Conservation (phyloP, 176 grass and related monocot species). For the Ensete glaucum region DNA sequence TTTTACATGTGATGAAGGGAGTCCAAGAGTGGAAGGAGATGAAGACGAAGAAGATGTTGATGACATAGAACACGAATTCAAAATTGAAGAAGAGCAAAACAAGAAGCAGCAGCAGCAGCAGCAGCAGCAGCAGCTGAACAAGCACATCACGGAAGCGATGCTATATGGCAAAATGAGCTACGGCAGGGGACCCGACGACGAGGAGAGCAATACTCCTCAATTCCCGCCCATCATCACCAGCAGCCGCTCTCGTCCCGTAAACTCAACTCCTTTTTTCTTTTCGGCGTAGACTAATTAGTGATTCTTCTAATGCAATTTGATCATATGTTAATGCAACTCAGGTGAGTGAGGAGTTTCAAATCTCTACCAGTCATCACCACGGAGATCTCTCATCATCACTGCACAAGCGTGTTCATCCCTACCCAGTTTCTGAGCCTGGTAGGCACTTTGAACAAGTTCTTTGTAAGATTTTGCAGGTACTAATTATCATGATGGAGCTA, state of each 20-base stretch:
- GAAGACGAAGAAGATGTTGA: slow-evolving; percentile 17
- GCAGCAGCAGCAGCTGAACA: slow-evolving; percentile 41
- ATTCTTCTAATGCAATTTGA: neutral
- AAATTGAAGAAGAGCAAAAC: slow-evolving; percentile 11
- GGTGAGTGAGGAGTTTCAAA: slow-evolving; percentile 77
- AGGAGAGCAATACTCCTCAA: slow-evolving; percentile 43
- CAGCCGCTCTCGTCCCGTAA: slow-evolving; percentile 65
- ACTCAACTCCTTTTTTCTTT: neutral
- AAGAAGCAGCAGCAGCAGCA: slow-evolving; percentile 24
- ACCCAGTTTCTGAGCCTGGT: slow-evolving; percentile 87
- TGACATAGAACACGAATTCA: slow-evolving; percentile 19
- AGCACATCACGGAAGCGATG: slow-evolving; percentile 49
- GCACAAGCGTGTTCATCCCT: slow-evolving; percentile 95
- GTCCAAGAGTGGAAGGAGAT: slow-evolving; percentile 15
- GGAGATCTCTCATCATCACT: slow-evolving; percentile 60
- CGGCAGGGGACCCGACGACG: slow-evolving; percentile 40
- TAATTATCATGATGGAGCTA: neutral
- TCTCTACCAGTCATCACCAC: slow-evolving; percentile 39
- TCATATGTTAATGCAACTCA: slow-evolving; percentile 15
- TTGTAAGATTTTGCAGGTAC: neutral
- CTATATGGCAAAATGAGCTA: slow-evolving; percentile 30
- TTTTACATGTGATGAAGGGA: neutral
- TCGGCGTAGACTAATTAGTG: neutral
- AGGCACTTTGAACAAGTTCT: neutral
- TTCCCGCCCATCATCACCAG: slow-evolving; percentile 91